Evolutionary conservation across 2,329 filamentous ascomycete species (phyloP).

Genomic region (Aspergillus oerlinghausenensis): DNA sequence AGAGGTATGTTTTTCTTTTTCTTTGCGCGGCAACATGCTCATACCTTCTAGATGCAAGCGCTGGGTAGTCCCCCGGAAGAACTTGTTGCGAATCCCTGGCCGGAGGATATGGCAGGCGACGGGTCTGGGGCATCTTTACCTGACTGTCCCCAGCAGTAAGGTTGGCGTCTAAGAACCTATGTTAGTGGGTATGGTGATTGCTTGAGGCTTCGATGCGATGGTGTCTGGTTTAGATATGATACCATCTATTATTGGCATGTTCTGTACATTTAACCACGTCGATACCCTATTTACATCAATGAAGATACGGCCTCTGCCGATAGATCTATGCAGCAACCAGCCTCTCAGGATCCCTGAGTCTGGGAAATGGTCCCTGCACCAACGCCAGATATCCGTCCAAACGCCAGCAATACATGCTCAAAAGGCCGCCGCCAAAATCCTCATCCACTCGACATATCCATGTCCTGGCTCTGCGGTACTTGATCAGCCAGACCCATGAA

Average conservation of each 20-base stretch:
- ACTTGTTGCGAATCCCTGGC: slow-evolving; percentile 56
- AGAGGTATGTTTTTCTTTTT: slow-evolving; percentile 58
- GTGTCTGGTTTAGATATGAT: slow-evolving; percentile 6
- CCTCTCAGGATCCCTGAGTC: neutral
- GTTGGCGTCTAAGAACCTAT: neutral
- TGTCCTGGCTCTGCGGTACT: slow-evolving; percentile 27
- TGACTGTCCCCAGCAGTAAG: slow-evolving; percentile 59
- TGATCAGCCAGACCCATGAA: slow-evolving; percentile 63
- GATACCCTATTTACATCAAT: slow-evolving; percentile 32
- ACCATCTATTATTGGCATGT: slow-evolving; percentile 15
- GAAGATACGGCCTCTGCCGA: slow-evolving; percentile 20
- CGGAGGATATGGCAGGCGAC: slow-evolving; percentile 76
- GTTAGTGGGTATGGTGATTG: neutral
- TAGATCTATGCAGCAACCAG: neutral
- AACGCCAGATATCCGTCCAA: neutral
- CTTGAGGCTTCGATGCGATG: slow-evolving; percentile 7
- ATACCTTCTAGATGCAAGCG: slow-evolving; percentile 77
- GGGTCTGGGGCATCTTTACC: slow-evolving; percentile 57
- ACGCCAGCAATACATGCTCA: slow-evolving; percentile 2
- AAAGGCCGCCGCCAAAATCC: neutral
- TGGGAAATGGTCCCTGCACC: neutral
- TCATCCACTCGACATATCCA: slow-evolving; percentile 34
- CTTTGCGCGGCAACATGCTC: slow-evolving; percentile 4
- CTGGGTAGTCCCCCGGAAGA: slow-evolving; percentile 86
- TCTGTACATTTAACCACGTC: slow-evolving; percentile 21